Evolutionary conservation across 2,329 filamentous ascomycete species (phyloP).

Genomic region (Elsinoe fawcettii): DNA sequence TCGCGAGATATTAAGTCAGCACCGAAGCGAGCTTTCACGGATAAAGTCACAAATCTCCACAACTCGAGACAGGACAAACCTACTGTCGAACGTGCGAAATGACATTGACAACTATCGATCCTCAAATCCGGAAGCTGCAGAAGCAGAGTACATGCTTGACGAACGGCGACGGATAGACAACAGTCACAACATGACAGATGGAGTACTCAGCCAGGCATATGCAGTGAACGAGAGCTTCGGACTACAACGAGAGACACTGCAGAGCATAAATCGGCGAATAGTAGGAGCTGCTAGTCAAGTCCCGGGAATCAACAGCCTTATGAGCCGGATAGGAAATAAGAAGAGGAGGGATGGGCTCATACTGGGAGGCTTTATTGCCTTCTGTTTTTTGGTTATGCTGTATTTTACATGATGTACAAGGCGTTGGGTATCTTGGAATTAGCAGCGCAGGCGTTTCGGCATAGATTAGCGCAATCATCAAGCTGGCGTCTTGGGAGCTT

Average conservation of each 20-base stretch:
- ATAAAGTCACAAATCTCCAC: constrained; percentile 66
- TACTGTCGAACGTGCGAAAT: constrained; percentile 80
- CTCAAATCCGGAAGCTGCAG: constrained; percentile 66
- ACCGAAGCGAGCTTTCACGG: constrained; percentile 72
- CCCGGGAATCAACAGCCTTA: constrained; percentile 85
- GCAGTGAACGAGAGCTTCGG: constrained; percentile 89
- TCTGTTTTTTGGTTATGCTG: constrained; percentile 82
- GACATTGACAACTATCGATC: constrained; percentile 87
- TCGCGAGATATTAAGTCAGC: constrained; percentile 79
- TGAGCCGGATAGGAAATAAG: constrained; percentile 85
- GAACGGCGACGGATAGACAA: constrained; percentile 81
- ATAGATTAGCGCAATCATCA: not conserved
- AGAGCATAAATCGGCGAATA: constrained; percentile 84
- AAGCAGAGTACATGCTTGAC: constrained; percentile 95
- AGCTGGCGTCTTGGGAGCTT: not conserved
- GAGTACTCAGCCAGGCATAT: constrained; percentile 89
- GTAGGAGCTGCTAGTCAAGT: constrained; percentile 83
- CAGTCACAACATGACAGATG: constrained; percentile 82
- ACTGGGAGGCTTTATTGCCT: constrained; percentile 79
- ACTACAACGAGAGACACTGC: constrained; percentile 77
- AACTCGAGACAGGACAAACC: constrained; percentile 77
- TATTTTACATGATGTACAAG: constrained; percentile 54
- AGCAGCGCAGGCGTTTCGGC: constrained; percentile 13
- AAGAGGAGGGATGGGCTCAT: constrained; percentile 94
- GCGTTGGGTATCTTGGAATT: constrained; percentile 7